These are phyloP conservation scores for Rhipidocladum racemiflorum DNA, from an alignment of 176 grass and related monocot species.

Conservation along the genomic window DNA sequence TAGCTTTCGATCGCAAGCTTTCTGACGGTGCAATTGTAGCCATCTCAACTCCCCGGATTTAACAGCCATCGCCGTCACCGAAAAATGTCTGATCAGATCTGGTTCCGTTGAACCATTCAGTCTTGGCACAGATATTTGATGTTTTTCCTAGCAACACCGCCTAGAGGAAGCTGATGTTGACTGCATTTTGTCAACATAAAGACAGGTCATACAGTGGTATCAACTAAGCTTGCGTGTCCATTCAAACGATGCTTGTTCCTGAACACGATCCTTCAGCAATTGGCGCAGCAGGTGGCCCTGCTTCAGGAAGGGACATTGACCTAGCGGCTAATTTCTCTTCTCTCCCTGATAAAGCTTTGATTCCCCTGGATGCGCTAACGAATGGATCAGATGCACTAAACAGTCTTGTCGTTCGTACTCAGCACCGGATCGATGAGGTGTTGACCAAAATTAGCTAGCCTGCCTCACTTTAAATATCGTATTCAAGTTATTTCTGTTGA, in stretches of 20 bases:
- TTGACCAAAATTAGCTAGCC: not conserved
- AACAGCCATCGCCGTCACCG: no score
- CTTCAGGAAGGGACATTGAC: conserved; percentile 20
- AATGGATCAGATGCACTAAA: conserved; percentile 17
- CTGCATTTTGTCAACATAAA: conserved; percentile 28
- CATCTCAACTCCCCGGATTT: not conserved
- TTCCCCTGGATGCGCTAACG: not conserved
- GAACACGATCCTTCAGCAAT: not conserved
- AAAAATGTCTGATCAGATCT: not conserved
- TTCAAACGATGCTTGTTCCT: conserved; percentile 2
- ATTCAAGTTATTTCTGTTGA: no score
- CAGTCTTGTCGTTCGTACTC: not conserved
- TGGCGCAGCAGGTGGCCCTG: conserved; percentile 32
- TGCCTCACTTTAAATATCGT: not conserved
- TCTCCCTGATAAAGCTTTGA: not conserved
- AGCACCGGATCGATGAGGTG: not conserved
- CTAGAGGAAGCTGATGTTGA: conserved; percentile 22
- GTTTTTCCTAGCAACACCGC: not conserved
- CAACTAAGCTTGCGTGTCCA: conserved; percentile 2
- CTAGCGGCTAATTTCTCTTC: not conserved
- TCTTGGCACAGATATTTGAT: not conserved
- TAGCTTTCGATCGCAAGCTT: not conserved
- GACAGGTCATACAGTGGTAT: conserved; percentile 6
- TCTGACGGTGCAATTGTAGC: not conserved
- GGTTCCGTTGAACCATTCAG: conserved; percentile 23